Evolutionary conservation across 345 rosid genomes (phyloP).

Genomic region (Linum trigynum): DNA sequence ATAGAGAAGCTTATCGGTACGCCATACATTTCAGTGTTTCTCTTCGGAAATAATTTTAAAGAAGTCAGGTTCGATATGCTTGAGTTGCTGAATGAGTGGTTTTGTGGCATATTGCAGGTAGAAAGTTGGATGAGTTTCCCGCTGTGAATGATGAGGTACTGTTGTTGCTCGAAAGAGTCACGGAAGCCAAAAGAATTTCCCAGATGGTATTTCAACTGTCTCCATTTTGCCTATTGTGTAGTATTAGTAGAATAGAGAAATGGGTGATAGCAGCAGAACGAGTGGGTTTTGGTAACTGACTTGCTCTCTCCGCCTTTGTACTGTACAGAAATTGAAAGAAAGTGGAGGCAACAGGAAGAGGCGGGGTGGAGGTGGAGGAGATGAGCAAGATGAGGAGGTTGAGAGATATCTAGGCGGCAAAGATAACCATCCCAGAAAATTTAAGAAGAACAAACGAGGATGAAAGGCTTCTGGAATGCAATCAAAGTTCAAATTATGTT

Average conservation of each 20-base stretch:
- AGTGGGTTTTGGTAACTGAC: too few species aligned
- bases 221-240: background rate
- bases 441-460: slow-evolving; percentile 6
- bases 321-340: slow-evolving; percentile 52
- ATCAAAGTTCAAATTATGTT: too few species aligned
- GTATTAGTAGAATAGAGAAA: too few species aligned
- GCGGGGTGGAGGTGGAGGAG: slow-evolving; percentile 38
- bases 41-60: background rate
- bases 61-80: background rate
- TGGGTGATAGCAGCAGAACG: too few species aligned
- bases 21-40: background rate
- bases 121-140: slow-evolving; percentile 58
- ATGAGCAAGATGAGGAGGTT: slow-evolving; percentile 47
- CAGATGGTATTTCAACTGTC: slow-evolving; percentile 30
- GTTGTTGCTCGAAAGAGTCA: slow-evolving; percentile 48
- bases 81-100: background rate
- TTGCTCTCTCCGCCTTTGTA: background rate
- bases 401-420: slow-evolving; percentile 41
- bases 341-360: slow-evolving; percentile 34
- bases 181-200: slow-evolving; percentile 62
- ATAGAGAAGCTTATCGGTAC: slow-evolving; percentile 85
- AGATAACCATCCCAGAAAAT: slow-evolving; percentile 25
- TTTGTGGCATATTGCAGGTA: slow-evolving; percentile 37
- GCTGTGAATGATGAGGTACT: slow-evolving; percentile 74
- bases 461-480: background rate